Percentiles rank a stretch among this genome's conserved stretches.
Conservation (phyloP, 2,329 filamentous ascomycete species). For the Scytalidium sp. region DNA sequence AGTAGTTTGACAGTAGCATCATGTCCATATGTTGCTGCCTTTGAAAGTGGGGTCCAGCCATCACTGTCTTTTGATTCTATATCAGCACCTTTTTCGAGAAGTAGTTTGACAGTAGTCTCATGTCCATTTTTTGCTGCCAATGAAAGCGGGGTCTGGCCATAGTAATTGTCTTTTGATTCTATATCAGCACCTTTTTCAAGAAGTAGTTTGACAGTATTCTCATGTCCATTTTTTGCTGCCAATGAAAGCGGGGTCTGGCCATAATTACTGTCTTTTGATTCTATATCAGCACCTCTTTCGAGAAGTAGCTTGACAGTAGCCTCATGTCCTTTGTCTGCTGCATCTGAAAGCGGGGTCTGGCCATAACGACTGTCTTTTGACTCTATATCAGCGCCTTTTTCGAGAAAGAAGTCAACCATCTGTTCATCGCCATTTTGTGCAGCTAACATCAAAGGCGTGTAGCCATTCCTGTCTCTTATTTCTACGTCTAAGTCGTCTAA, state of each 20-base stretch:
- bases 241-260: conserved; percentile 9
- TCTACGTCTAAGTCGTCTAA: not conserved
- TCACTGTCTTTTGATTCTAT: not conserved
- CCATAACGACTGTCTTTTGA: conserved; percentile 1
- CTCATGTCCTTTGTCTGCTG: not conserved
- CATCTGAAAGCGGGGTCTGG: conserved; percentile 1
- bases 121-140: conserved; percentile 15
- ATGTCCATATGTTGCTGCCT: conserved; percentile 17
- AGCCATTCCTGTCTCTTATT: not conserved
- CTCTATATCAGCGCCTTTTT: conserved; percentile 9
- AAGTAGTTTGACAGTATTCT: conserved; percentile 19
- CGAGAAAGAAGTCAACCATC: conserved; percentile 17
- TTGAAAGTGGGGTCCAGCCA: conserved; percentile 14
- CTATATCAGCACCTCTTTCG: too few species aligned
- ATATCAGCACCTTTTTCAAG: too few species aligned
- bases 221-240: conserved; percentile 16
- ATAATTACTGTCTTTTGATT: conserved; percentile 1
- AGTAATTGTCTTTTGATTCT: conserved; percentile 1
- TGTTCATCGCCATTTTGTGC: conserved; percentile 18
- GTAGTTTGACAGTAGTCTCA: conserved; percentile 13
- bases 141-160: conserved; percentile 8
- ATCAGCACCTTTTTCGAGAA: conserved; percentile 8
- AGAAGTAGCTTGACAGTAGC: conserved; percentile 17
- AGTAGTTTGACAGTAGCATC: conserved; percentile 17
- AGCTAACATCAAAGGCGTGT: conserved; percentile 15